Percentiles rank a stretch among this genome's conserved stretches.
These are phyloP conservation scores for Sphaerulina musiva DNA, from an alignment of 2,329 filamentous ascomycete species.

Conservation along the genomic window DNA sequence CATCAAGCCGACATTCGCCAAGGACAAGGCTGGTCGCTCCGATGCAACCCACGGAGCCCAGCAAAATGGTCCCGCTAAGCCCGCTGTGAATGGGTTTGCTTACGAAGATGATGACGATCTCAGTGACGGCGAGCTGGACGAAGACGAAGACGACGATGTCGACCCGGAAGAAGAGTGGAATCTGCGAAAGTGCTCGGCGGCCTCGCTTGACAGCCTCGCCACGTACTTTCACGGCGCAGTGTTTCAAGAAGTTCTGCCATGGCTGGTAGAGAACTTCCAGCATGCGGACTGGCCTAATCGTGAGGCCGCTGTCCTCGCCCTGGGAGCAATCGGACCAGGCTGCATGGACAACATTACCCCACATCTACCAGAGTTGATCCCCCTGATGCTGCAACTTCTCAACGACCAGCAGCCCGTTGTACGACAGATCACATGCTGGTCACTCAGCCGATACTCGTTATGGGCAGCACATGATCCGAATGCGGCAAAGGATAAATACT, in stretches of 20 bases:
- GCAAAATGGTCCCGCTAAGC: slow-evolving; percentile 49
- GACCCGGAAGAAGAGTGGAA: slow-evolving; percentile 93
- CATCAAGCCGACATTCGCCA: slow-evolving; percentile 87
- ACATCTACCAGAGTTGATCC: slow-evolving; percentile 82
- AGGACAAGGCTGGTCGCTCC: slow-evolving; percentile 46
- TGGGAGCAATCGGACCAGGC: slow-evolving; percentile 91
- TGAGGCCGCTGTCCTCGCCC: slow-evolving; percentile 86
- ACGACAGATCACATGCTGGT: slow-evolving; percentile 96
- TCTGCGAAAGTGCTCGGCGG: slow-evolving; percentile 91
- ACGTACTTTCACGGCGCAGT: slow-evolving; percentile 81
- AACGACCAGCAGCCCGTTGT: slow-evolving; percentile 84
- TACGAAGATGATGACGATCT: slow-evolving; percentile 61
- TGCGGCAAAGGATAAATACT: slow-evolving; percentile 66
- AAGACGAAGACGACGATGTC: slow-evolving; percentile 62
- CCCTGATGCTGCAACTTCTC: slow-evolving; percentile 80
- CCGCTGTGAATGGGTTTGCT: slow-evolving; percentile 29
- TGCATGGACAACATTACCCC: slow-evolving; percentile 86
- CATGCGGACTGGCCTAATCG: slow-evolving; percentile 86
- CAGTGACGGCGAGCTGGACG: slow-evolving; percentile 82
- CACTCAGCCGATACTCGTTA: slow-evolving; percentile 81
- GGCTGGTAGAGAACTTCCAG: slow-evolving; percentile 80
- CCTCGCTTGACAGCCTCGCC: slow-evolving; percentile 88
- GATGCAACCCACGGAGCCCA: slow-evolving; percentile 50
- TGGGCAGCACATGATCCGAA: slow-evolving; percentile 78
- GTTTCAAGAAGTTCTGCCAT: slow-evolving; percentile 87